phyloP scores from a whole-genome alignment of 1,139 yeast genomes.

The Blastobotrys illinoisensis region DNA sequence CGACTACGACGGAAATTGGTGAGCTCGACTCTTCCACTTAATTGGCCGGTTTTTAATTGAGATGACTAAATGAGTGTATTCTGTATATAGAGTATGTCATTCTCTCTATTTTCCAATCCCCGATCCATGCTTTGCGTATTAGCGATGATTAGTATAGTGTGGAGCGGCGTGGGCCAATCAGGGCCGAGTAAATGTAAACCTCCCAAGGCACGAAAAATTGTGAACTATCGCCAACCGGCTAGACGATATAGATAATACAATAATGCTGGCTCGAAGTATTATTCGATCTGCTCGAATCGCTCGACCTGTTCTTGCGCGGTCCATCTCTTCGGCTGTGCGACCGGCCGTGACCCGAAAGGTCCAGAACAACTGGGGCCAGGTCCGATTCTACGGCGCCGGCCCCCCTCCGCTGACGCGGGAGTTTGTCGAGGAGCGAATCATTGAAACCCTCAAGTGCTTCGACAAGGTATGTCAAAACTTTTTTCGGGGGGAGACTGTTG shows the following conservation, averaged over 20 bases:
- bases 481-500: conserved; percentile 30
- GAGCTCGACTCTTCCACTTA: conserved; percentile 22
- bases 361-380: conserved; percentile 1
- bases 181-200: not conserved
- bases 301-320: not conserved
- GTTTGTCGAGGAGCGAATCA: conserved; percentile 61
- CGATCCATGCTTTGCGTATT: no score
- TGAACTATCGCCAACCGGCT: not conserved
- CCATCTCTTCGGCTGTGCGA: conserved; percentile 1
- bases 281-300: not conserved
- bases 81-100: not conserved
- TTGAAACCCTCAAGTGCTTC: conserved; percentile 72
- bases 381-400: conserved; percentile 31
- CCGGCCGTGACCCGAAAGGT: not conserved
- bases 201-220: not conserved
- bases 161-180: not conserved
- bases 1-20: conserved; percentile 47
- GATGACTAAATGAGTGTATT: not conserved
- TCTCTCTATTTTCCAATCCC: no score
- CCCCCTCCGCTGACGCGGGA: conserved; percentile 35
- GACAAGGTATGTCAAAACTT: conserved; percentile 44
- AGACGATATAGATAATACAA: not conserved
- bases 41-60: not conserved
- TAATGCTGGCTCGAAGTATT: not conserved
- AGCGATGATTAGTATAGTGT: not conserved